These are phyloP conservation scores for Pestalotiopsis sp. DNA, from an alignment of 2,329 filamentous ascomycete species.

Conservation along the genomic window DNA sequence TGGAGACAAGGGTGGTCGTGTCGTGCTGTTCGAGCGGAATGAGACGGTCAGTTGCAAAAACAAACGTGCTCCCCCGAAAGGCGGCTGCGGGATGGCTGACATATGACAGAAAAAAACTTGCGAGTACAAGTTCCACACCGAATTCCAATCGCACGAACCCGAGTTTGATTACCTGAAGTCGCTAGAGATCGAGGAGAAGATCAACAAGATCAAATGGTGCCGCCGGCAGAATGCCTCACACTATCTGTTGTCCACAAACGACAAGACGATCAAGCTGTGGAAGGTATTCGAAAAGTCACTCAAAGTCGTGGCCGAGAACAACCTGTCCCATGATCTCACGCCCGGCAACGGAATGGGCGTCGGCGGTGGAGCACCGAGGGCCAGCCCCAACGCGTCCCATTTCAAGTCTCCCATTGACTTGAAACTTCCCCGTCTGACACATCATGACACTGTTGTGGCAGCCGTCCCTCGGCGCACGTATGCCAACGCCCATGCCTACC, in stretches of 20 bases:
- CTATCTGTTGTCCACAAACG: conserved; percentile 96
- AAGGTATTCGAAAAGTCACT: conserved; percentile 99
- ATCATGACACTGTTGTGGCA: conserved; percentile 97
- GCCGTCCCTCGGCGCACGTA: conserved; percentile 95
- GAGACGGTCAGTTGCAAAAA: conserved; percentile 72
- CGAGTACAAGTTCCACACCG: conserved; percentile 99
- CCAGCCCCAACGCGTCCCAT: conserved; percentile 64
- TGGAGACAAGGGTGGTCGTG: conserved; percentile 85
- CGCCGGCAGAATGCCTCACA: conserved; percentile 97
- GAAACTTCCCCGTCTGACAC: conserved; percentile 93
- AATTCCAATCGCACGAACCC: conserved; percentile 98
- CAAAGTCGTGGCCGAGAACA: conserved; percentile 99
- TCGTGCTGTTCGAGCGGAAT: conserved; percentile 88
- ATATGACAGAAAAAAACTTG: conserved; percentile 91
- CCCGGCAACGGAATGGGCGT: conserved; percentile 71
- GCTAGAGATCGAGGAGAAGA: conserved; percentile 99
- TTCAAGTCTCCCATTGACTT: conserved; percentile 83
- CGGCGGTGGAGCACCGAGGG: conserved; percentile 74
- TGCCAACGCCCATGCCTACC: conserved; percentile 97
- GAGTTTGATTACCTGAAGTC: conserved; percentile 99
- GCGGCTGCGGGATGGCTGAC: background rate
- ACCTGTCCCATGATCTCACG: conserved; percentile 91
- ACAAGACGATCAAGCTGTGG: conserved; percentile 99
- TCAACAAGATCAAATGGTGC: conserved; percentile 99
- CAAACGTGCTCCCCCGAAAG: background rate